Evolutionary conservation across 371 early-diverging fungal genomes (phyloP).

Genomic region (Mortierella sp.): DNA sequence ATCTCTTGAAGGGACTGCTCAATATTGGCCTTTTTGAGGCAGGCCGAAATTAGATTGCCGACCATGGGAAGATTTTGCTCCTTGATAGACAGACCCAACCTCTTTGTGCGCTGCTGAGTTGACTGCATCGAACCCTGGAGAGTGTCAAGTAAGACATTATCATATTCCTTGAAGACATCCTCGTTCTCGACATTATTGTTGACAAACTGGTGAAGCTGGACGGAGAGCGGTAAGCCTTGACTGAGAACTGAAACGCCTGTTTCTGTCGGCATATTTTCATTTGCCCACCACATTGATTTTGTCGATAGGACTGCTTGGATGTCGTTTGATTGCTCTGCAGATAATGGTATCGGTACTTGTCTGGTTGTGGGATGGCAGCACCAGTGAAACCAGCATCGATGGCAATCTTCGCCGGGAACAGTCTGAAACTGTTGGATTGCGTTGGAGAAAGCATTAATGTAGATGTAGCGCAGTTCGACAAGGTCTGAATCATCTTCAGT

Average conservation of each 20-base stretch:
- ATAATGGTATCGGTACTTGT: too few relatives aligned
- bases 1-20: neutral
- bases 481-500: too few relatives aligned
- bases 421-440: too few relatives aligned
- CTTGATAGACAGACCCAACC: constrained; percentile 11
- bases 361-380: constrained; percentile 16
- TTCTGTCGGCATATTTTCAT: neutral
- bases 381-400: constrained; percentile 19
- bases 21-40: neutral
- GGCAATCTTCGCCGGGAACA: constrained; percentile 2
- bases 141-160: neutral
- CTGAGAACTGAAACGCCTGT: neutral
- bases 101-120: neutral
- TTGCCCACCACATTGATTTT: constrained; percentile 9
- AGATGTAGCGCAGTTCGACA: too few relatives aligned
- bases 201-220: constrained; percentile 7
- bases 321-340: neutral
- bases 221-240: neutral
- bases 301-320: constrained; percentile 18
- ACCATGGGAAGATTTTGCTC: neutral
- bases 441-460: too few relatives aligned
- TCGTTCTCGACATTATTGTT: constrained; percentile 20
- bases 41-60: neutral
- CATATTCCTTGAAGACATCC: constrained; percentile 24
- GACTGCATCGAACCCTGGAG: constrained; percentile 14